Conservation (phyloP, 176 grass and related monocot genomes). For the Rhipidocladum racemiflorum region DNA sequence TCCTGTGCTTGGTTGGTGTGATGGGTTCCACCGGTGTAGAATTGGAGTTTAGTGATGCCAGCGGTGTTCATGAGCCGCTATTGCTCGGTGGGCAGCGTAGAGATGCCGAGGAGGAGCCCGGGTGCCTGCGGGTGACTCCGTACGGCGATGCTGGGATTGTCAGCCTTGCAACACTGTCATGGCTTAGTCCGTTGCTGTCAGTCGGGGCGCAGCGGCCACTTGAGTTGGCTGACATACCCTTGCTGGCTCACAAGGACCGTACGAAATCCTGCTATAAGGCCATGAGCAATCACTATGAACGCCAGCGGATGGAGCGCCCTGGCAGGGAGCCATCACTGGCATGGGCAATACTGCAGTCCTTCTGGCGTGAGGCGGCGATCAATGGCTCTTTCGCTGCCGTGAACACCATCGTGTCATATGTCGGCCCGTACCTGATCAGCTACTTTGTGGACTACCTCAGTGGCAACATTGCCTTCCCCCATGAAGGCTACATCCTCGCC, state of each 20-base stretch:
- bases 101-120: constrained; percentile 51
- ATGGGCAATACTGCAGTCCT: constrained; percentile 69
- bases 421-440: constrained; percentile 83
- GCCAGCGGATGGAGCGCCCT: constrained; percentile 46
- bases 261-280: constrained; percentile 79
- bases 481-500: constrained; percentile 92
- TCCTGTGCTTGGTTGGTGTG: constrained; percentile 69
- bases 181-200: constrained; percentile 65
- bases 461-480: constrained; percentile 73
- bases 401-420: constrained; percentile 83
- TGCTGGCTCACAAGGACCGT: constrained; percentile 71
- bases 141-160: constrained; percentile 67
- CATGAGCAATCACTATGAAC: constrained; percentile 68
- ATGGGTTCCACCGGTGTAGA: constrained; percentile 71
- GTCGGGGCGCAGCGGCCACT: constrained; percentile 71
- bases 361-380: constrained; percentile 67
- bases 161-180: constrained; percentile 67
- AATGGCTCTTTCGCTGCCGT: constrained; percentile 72
- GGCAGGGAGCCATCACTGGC: constrained; percentile 51
- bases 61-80: constrained; percentile 54
- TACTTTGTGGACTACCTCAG: constrained; percentile 98
- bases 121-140: constrained; percentile 67
- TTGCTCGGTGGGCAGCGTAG: constrained; percentile 36
- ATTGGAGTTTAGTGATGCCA: constrained; percentile 32
- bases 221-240: constrained; percentile 78